Evolutionary conservation across 257 asterid species (phyloP).

Genomic region (Striga asiatica): DNA sequence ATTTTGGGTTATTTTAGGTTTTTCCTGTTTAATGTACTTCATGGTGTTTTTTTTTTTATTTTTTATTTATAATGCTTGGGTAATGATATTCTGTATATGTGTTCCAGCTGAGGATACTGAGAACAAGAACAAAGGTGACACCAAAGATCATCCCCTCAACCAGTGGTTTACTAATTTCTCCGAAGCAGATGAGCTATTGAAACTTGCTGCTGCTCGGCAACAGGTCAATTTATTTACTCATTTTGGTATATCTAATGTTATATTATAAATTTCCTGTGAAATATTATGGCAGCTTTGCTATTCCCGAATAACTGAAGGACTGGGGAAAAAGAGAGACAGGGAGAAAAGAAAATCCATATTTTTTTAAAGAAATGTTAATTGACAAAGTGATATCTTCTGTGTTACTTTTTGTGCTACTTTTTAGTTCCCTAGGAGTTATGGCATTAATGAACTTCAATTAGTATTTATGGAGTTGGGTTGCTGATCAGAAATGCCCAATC

Average conservation of each 20-base stretch:
- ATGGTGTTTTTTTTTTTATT: slow-evolving; percentile 4
- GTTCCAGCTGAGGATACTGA: slow-evolving; percentile 49
- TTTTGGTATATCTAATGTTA: neutral
- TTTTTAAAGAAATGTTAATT: neutral
- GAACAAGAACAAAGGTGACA: slow-evolving; percentile 47
- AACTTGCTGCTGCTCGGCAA: slow-evolving; percentile 91
- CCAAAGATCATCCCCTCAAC: slow-evolving; percentile 65
- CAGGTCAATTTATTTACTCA: slow-evolving; percentile 40
- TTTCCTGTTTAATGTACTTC: too few relatives aligned
- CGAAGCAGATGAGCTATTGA: slow-evolving; percentile 87
- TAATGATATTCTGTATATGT: neutral
- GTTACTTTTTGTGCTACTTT: neutral
- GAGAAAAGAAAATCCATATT: neutral
- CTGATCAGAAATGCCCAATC: too few relatives aligned
- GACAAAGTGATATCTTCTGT: neutral
- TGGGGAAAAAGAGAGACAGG: too few relatives aligned
- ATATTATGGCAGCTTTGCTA: neutral
- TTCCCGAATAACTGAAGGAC: neutral
- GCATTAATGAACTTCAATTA: neutral
- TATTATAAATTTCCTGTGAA: neutral
- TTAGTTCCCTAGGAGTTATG: neutral
- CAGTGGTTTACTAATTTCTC: slow-evolving; percentile 85
- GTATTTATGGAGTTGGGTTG: neutral
- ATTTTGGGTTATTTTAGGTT: neutral
- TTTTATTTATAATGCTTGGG: neutral